Evolutionary conservation across 176 grass and related monocot species (phyloP).

Genomic region (Chrysopogon serrulatus): DNA sequence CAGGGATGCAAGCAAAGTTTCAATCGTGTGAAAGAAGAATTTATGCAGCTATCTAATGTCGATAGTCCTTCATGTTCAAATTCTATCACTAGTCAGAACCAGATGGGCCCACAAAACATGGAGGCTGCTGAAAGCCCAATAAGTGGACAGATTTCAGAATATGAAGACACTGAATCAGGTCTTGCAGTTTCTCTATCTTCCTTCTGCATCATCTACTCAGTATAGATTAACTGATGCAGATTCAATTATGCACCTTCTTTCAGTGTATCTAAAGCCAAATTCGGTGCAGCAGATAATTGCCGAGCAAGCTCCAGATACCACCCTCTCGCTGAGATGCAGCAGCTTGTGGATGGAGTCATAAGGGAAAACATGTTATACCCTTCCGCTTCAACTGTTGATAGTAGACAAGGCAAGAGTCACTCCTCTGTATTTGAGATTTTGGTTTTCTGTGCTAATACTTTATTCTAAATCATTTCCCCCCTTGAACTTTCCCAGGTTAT

Average conservation of each 20-base stretch:
- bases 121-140: constrained; percentile 61
- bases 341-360: constrained; percentile 68
- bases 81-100: constrained; percentile 65
- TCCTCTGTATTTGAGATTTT: not conserved
- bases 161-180: constrained; percentile 83
- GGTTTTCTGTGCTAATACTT: not conserved
- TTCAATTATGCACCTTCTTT: constrained; percentile 87
- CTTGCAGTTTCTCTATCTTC: constrained; percentile 23
- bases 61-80: constrained; percentile 74
- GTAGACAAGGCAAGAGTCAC: constrained; percentile 38
- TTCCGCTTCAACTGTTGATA: constrained; percentile 26
- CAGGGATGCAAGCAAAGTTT: constrained; percentile 73
- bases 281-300: constrained; percentile 92
- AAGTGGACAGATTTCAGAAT: constrained; percentile 62
- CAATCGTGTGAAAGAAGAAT: constrained; percentile 49
- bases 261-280: constrained; percentile 98
- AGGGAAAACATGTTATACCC: constrained; percentile 35
- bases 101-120: constrained; percentile 45
- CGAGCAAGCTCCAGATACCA: constrained; percentile 79
- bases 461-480: constrained; percentile 22
- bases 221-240: constrained; percentile 76
- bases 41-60: constrained; percentile 26
- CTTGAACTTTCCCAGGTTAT: constrained; percentile 41
- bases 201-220: constrained; percentile 50
- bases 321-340: constrained; percentile 90